Base-by-base conservation (phyloP, 2,329 filamentous ascomycete species). In the Trichoderma sp. region DNA sequence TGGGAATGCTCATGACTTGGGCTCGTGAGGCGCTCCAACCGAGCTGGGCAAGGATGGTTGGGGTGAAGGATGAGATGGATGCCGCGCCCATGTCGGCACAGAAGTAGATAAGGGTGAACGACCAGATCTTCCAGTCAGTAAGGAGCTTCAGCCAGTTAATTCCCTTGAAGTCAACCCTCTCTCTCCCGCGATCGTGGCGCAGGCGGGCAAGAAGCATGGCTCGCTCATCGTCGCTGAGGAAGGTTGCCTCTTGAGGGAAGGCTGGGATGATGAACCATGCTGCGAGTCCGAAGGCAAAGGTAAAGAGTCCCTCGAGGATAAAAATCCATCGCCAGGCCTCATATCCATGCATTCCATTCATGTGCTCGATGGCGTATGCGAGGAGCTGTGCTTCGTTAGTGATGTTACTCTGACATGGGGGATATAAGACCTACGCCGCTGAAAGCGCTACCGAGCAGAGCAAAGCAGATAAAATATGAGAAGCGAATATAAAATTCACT, bases 291-390 rank as follows among this genome's bases (percentile, higher is more conserved):
- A 67, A 67, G 11, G 27, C 38, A 67, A 67, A 14, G 12, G 64
- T 67, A 6, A 67, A 67, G 27, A 67, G 38, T 5, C 88, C 88
- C 77, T 89, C 87, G 33, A 89, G 86, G 29, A 88, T 87, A 74
- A 86, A 87, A 0, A 89, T 83, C 86, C 83, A 89, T 76, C 86
- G 81, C 88, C 88, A 89, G 4, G 86, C 85, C 3, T 83, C 82
- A 27, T 85, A 82, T 2, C 86, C 86, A 1, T 81, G 83, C 14
- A 87, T 79, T 0, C 86, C 85, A 73, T 88, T 84, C 85, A 89
- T 88, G 68, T 85, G 81, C 16, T 83, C 75, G 9, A 87, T 77
- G 6, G 85, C 88, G 72, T 88, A 91, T 2, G 90, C 91, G 12
- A 83, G 76, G 31, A 83, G 77, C 2, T 66, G 38, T 14, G 16